Conservation (phyloP, 2,329 filamentous ascomycete genomes). For the Diaporthe nobilis region DNA sequence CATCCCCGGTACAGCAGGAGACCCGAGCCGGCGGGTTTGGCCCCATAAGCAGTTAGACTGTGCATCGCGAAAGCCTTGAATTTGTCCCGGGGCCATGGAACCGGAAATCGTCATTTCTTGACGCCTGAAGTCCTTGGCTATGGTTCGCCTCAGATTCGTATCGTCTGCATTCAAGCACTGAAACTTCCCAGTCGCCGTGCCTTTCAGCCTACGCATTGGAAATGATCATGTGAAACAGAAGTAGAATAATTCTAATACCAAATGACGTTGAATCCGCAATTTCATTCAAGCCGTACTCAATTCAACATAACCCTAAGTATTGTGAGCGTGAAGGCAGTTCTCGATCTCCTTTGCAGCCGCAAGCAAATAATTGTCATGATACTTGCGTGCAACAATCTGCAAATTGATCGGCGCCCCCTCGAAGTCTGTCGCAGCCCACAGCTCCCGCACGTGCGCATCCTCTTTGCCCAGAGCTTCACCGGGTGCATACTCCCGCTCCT, state of each 20-base stretch:
- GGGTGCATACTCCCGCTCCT: conserved; percentile 46
- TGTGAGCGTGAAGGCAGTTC: conserved; percentile 11
- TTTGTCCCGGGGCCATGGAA: neutral
- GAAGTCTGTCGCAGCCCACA: conserved; percentile 53
- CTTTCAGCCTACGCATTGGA: neutral
- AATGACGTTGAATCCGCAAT: neutral
- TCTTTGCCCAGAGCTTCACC: conserved; percentile 49
- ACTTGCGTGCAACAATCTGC: conserved; percentile 52
- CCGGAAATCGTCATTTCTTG: neutral
- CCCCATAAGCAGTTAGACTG: conserved; percentile 11
- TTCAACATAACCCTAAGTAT: neutral
- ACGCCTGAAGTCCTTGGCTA: neutral
- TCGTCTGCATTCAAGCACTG: neutral
- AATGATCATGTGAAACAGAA: neutral
- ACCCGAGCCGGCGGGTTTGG: neutral
- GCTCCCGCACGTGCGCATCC: conserved; percentile 48
- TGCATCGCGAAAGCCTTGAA: neutral
- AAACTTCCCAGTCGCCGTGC: neutral
- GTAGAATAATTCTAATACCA: neutral
- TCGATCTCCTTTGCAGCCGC: conserved; percentile 47
- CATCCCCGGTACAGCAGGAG: too few relatives aligned
- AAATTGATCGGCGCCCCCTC: conserved; percentile 51
- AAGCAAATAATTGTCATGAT: conserved; percentile 54
- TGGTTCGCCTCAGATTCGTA: neutral
- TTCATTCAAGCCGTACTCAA: neutral